These are phyloP conservation scores for Aspergillus quadricinctus DNA, from an alignment of 2,329 filamentous ascomycete species.

Conservation along the genomic window DNA sequence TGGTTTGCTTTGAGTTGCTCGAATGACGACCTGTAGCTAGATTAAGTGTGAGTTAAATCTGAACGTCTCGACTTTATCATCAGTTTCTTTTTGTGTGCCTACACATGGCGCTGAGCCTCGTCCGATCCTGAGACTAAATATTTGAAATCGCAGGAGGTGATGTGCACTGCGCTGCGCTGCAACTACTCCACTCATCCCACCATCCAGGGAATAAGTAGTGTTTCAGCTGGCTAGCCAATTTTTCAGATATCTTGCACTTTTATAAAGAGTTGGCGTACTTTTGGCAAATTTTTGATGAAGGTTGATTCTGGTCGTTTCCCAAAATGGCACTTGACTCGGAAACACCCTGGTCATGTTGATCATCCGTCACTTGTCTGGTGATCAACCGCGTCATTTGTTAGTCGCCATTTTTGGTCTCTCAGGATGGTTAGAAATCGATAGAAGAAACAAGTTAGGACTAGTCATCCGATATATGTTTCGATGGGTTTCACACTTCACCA, in stretches of 20 bases:
- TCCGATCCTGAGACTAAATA: no score
- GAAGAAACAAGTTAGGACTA: neutral
- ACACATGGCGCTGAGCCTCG: no score
- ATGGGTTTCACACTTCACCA: neutral
- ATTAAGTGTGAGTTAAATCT: neutral
- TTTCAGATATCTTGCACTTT: no score
- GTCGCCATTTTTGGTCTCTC: neutral
- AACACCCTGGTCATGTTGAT: conserved; percentile 4
- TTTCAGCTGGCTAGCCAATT: no score
- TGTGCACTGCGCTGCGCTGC: no score
- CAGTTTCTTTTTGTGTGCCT: neutral
- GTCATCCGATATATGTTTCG: neutral
- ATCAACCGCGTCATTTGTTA: conserved; percentile 16
- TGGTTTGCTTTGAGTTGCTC: conserved; percentile 1
- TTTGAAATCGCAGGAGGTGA: no score
- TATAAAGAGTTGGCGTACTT: no score
- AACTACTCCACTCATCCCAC: no score
- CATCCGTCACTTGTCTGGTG: conserved; percentile 14
- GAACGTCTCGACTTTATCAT: neutral
- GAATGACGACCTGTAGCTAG: neutral
- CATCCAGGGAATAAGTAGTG: no score
- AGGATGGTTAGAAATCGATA: neutral
- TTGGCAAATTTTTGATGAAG: neutral
- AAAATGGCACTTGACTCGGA: neutral
- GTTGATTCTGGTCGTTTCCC: neutral